A percentile compares a stretch with the other conserved stretches of the same genome.
phyloP scores from a whole-genome alignment of 305 asterid species.

The Fraxinus baroniana region DNA sequence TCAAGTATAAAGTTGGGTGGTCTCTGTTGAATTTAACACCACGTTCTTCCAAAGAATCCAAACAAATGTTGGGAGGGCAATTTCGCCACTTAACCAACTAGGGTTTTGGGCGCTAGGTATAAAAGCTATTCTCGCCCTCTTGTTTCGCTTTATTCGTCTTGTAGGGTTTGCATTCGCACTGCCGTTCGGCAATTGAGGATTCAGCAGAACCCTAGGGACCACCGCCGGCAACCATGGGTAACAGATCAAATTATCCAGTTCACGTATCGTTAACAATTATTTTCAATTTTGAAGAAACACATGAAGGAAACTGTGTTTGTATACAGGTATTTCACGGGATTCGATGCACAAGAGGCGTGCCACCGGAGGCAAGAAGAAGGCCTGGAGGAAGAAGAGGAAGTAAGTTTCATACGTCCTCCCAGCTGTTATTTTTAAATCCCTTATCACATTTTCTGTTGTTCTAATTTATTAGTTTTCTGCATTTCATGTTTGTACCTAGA shows the following conservation, averaged over 20 bases:
- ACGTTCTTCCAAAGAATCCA: background rate
- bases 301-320: background rate
- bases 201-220: background rate
- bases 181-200: background rate
- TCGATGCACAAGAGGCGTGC: constrained; percentile 43
- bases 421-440: background rate
- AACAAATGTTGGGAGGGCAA: background rate
- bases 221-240: background rate
- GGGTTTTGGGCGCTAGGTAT: background rate
- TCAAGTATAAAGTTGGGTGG: too few relatives aligned
- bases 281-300: background rate
- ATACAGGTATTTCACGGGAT: constrained; percentile 35
- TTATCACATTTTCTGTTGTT: background rate
- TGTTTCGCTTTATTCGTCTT: background rate
- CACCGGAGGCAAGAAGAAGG: constrained; percentile 42
- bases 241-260: background rate
- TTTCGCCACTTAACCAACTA: background rate
- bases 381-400: constrained; percentile 43
- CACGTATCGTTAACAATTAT: background rate
- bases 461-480: background rate
- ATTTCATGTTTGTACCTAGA: background rate
- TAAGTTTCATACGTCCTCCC: background rate
- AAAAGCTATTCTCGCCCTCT: background rate
- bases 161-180: background rate
- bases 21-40: too few relatives aligned